Evolutionary conservation across 768 basidiomycete genomes (phyloP).

Genomic region (Mrakia gelida): DNA sequence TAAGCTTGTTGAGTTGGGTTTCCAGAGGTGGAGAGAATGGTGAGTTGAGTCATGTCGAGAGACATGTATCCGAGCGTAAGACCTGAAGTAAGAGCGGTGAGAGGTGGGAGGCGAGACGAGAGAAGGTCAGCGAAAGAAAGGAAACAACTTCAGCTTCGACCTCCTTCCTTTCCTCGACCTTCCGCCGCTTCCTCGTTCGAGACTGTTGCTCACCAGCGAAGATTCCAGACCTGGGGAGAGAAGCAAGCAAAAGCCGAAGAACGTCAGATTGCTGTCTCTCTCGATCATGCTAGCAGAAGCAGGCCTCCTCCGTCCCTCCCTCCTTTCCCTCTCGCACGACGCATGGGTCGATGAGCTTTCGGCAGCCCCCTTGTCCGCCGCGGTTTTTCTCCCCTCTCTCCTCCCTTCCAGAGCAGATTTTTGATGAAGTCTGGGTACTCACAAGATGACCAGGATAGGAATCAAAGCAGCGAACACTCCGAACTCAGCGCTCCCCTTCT

Average conservation of each 20-base stretch:
- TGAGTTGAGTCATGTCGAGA: conserved; percentile 85
- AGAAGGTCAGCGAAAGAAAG: background rate
- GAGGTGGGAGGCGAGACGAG: background rate
- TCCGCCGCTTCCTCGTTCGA: background rate
- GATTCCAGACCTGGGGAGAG: conserved; percentile 18
- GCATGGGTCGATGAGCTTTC: conserved; percentile 1
- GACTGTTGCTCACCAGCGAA: conserved; percentile 20
- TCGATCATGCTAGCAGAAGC: background rate
- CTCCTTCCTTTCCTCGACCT: background rate
- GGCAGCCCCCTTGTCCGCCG: background rate
- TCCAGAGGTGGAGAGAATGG: conserved; percentile 78
- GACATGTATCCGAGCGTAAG: conserved; percentile 59
- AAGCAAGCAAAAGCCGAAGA: conserved; percentile 19
- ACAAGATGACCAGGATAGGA: conserved; percentile 73
- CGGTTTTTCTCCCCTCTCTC: background rate
- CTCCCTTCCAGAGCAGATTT: background rate
- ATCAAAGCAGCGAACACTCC: conserved; percentile 52
- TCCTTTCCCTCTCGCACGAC: background rate
- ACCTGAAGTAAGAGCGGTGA: conserved; percentile 45
- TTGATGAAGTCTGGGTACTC: conserved; percentile 48
- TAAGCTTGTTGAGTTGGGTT: conserved; percentile 72
- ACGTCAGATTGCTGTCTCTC: background rate
- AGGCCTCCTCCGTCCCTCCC: background rate
- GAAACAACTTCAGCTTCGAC: background rate
- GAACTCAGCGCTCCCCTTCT: conserved; percentile 23